A percentile compares a stretch with the other conserved stretches of the same genome.
Conservation (phyloP, 2,329 filamentous ascomycete genomes). For the Rhexocercosporidium sp. region DNA sequence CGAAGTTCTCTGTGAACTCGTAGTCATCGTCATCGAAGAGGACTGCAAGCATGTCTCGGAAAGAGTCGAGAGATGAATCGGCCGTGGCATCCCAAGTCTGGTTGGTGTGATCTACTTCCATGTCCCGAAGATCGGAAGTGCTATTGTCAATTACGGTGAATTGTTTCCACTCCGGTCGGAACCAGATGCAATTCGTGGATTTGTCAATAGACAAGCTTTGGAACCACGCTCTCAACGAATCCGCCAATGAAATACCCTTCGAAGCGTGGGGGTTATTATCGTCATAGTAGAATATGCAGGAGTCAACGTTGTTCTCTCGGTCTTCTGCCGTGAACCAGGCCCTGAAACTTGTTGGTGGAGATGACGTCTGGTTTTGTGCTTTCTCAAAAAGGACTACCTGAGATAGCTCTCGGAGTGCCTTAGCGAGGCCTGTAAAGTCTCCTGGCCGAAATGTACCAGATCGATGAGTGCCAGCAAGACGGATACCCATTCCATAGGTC, state of each 20-base stretch:
- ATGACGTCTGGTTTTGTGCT: neutral
- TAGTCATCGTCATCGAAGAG: neutral
- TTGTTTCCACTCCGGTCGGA: conserved; percentile 26
- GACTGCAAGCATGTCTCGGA: neutral
- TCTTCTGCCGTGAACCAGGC: conserved; percentile 16
- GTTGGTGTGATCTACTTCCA: neutral
- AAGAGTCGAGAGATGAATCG: neutral
- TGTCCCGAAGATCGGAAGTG: neutral
- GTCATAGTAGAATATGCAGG: neutral
- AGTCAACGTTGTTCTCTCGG: neutral
- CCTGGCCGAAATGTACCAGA: neutral
- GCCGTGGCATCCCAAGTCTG: neutral
- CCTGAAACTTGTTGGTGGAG: neutral
- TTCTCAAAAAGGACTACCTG: neutral
- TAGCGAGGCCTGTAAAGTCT: neutral
- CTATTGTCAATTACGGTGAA: conserved; percentile 16
- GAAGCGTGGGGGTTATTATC: neutral
- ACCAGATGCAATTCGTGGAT: conserved; percentile 26
- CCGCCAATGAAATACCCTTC: neutral
- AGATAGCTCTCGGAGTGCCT: neutral
- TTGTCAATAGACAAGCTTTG: neutral
- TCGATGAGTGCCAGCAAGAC: conserved; percentile 1
- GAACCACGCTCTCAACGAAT: neutral
- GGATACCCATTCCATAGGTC: conserved; percentile 4
- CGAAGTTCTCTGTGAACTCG: neutral